Percentiles rank a stretch among this genome's conserved stretches.
Conservation (phyloP, 257 asterid species). For the Cruciata laevipes region DNA sequence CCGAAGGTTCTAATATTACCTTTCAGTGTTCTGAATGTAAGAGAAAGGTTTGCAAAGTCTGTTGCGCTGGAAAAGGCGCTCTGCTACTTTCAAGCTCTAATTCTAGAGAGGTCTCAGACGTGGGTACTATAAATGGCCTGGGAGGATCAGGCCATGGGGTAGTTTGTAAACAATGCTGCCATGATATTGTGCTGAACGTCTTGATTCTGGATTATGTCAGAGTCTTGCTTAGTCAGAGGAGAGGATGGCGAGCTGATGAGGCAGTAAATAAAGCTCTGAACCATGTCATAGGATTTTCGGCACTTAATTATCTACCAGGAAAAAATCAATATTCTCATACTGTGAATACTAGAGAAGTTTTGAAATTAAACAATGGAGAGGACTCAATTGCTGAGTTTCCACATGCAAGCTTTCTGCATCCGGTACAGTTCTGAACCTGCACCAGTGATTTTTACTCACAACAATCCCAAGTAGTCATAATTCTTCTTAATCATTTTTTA, state of each 20-base stretch:
- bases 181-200: constrained; percentile 70
- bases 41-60: constrained; percentile 70
- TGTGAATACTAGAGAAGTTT: constrained; percentile 33
- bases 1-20: constrained; percentile 32
- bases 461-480: background rate
- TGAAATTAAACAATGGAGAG: constrained; percentile 58
- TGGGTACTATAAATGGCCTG: constrained; percentile 46
- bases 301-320: constrained; percentile 33
- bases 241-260: constrained; percentile 46
- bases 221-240: constrained; percentile 71
- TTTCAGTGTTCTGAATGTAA: constrained; percentile 67
- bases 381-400: constrained; percentile 97
- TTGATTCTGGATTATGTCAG: constrained; percentile 68
- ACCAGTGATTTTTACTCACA: constrained; percentile 7
- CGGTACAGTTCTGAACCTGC: constrained; percentile 44
- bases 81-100: constrained; percentile 46
- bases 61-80: constrained; percentile 94
- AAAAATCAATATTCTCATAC: constrained; percentile 28
- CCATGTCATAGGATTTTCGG: constrained; percentile 47
- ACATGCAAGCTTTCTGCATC: constrained; percentile 76
- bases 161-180: constrained; percentile 76
- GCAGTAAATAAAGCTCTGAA: constrained; percentile 67
- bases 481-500: background rate
- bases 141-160: constrained; percentile 67
- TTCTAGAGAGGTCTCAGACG: constrained; percentile 49